Evolutionary conservation across 768 basidiomycete genomes (phyloP), one percentile per base, ranked within the genome.

Genomic region (Clitopilus hobsonii): DNA sequence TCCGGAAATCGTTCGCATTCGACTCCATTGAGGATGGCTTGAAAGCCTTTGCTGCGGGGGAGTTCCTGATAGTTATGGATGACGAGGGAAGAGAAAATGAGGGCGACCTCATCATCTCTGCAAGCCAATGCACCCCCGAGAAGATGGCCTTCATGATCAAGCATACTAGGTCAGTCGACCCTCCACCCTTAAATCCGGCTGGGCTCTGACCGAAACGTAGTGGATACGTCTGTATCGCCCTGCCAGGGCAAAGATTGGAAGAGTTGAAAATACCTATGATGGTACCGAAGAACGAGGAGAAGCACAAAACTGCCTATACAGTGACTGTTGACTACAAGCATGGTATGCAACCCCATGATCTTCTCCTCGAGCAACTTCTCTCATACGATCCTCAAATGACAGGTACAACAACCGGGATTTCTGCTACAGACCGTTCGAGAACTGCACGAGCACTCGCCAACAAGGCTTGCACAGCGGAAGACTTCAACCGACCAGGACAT

Each of bases 141-240:
- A 91, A 94, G 66, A 98, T 99, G 97, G 96, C 97, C 0, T 99
- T 93, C 93, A 89, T 99, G 82, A 94, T 99, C 68, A 89, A 89
- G 65, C 87, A 95, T 68, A 92, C 94, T 0, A 97, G 94, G 96
- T 95, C 51, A 56, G 82, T 69, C 38, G 32, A 13, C 6, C 25
- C 25, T 26, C 28, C 18, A 25, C 6, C 11, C 11, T 38, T 29
- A 27, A 7, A 38, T 47, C 52, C 48, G 38, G 28, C 11, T 41
- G 24, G 53, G 28, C 49, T 54, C 49, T 7, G 48, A 24, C 23
- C 22, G 13, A 29, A n/a, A 22, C 27, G 23, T 64, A 98, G 97
- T 65, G 96, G 97, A 1, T 98, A 91, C 72, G 86, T 99, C 59
- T 98, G 97, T 69, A 81, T 94, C 52, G 83, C 93, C 11, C 77